Percentiles rank a stretch among this genome's conserved stretches.
phyloP scores from a whole-genome alignment of 2,329 filamentous ascomycete species.

The Colletotrichum higginsianum region DNA sequence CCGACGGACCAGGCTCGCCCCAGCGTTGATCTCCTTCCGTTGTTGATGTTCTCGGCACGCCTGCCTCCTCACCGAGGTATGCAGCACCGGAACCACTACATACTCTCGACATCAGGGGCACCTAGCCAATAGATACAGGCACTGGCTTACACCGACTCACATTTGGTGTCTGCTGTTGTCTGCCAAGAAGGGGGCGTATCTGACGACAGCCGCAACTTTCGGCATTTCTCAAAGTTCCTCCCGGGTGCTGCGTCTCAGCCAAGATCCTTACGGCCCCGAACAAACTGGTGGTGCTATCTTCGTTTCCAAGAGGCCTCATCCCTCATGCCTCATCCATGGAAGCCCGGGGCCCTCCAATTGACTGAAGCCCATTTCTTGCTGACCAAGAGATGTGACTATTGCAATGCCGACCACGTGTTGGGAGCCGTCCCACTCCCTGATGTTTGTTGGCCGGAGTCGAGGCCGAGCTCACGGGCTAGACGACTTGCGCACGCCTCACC shows the following conservation, averaged over 20 bases:
- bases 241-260: conserved; percentile 29
- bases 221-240: conserved; percentile 25
- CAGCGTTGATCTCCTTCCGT: neutral
- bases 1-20: neutral
- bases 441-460: neutral
- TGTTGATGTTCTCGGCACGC: neutral
- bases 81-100: neutral
- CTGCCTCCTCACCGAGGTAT: neutral
- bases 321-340: neutral
- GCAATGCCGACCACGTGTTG: conserved; percentile 12
- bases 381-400: conserved; percentile 30
- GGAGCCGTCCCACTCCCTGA: neutral
- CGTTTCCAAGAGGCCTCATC: conserved; percentile 14
- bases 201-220: conserved; percentile 37
- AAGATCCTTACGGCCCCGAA: conserved; percentile 12
- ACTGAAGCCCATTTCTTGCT: conserved; percentile 11
- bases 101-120: neutral
- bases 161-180: neutral
- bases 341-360: neutral
- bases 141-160: neutral
- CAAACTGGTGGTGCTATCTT: conserved; percentile 22
- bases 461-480: conserved; percentile 10
- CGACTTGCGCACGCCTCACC: neutral
- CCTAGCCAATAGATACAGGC: neutral
- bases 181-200: conserved; percentile 36